Percentiles rank a stretch among this genome's conserved stretches.
Evolutionary conservation across 768 basidiomycete species (phyloP).

Genomic region (Fibroporia radiculosa): DNA sequence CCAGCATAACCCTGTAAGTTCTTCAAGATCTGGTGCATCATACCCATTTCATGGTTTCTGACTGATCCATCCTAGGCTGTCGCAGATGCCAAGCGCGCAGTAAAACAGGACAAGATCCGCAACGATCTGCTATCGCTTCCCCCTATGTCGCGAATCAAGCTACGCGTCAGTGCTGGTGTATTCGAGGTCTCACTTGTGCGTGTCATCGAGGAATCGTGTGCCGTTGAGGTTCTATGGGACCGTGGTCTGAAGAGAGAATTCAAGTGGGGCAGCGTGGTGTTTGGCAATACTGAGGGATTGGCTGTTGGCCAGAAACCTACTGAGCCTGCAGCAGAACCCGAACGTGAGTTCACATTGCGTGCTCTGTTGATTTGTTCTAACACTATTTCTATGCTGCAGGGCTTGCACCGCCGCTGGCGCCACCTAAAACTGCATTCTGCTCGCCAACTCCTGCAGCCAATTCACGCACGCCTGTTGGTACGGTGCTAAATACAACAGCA

Average conservation of each 20-base stretch:
- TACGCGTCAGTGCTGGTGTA: slow-evolving; percentile 76
- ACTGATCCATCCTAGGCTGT: slow-evolving; percentile 42
- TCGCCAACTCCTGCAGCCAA: slow-evolving; percentile 9
- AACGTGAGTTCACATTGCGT: slow-evolving; percentile 32
- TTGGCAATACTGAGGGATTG: slow-evolving; percentile 64
- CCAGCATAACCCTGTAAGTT: slow-evolving; percentile 85
- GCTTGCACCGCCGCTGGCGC: not conserved
- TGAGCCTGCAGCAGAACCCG: slow-evolving; percentile 38
- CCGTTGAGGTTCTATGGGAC: slow-evolving; percentile 81
- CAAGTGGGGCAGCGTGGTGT: slow-evolving; percentile 76
- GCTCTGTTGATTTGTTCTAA: not conserved
- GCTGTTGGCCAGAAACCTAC: slow-evolving; percentile 63
- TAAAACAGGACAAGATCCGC: slow-evolving; percentile 67
- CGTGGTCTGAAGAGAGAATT: slow-evolving; percentile 65
- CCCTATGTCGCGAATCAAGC: slow-evolving; percentile 69
- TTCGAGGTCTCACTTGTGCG: slow-evolving; percentile 79
- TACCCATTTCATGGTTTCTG: not conserved
- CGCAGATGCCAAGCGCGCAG: slow-evolving; percentile 66
- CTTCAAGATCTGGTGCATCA: not conserved
- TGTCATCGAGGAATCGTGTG: slow-evolving; percentile 59
- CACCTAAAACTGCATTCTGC: not conserved
- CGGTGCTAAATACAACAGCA: not conserved
- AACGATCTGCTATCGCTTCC: slow-evolving; percentile 64
- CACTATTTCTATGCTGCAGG: not conserved
- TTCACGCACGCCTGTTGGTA: slow-evolving; percentile 15